A percentile compares a stretch with the other conserved stretches of the same genome.
phyloP scores from a whole-genome alignment of 192 early-diverging fungal genomes.

The Dispira parvispora region DNA sequence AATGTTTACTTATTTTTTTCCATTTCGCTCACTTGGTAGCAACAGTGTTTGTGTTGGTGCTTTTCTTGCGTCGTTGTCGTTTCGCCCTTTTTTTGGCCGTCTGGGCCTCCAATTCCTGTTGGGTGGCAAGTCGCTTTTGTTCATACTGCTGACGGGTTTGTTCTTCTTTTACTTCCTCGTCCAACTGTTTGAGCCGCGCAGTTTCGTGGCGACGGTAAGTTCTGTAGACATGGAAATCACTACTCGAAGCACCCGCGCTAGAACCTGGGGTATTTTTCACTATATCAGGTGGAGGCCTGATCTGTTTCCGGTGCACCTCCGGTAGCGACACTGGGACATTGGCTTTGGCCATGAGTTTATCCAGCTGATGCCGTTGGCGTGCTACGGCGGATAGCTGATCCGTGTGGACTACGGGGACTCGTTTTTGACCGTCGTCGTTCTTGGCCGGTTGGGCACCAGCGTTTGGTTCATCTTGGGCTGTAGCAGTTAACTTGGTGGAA shows the following conservation, averaged over 20 bases:
- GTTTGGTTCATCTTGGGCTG: no score
- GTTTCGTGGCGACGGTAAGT: slow-evolving; percentile 74
- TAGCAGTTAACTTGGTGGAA: no score
- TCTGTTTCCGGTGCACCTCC: slow-evolving; percentile 22
- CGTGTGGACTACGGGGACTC: background rate
- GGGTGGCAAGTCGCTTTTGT: slow-evolving; percentile 36
- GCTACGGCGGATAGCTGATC: slow-evolving; percentile 30
- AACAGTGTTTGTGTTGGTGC: no score
- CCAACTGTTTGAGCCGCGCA: slow-evolving; percentile 61
- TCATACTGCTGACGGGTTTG: slow-evolving; percentile 40
- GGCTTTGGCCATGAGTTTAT: slow-evolving; percentile 54
- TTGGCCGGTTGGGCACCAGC: no score
- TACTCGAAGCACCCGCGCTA: slow-evolving; percentile 87
- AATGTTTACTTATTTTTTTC: no score
- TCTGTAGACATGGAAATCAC: slow-evolving; percentile 91
- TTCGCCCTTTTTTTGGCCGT: slow-evolving; percentile 83
- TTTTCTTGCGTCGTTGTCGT: slow-evolving; percentile 49
- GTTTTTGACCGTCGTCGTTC: no score
- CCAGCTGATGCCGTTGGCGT: slow-evolving; percentile 39
- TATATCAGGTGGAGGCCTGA: slow-evolving; percentile 63
- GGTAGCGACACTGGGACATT: slow-evolving; percentile 71
- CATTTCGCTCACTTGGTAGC: no score
- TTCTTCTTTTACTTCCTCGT: slow-evolving; percentile 30
- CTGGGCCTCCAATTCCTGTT: slow-evolving; percentile 47
- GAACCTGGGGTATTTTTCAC: slow-evolving; percentile 72